Evolutionary conservation across 2,329 filamentous ascomycete genomes (phyloP).

Genomic region (Fusarium sp.): DNA sequence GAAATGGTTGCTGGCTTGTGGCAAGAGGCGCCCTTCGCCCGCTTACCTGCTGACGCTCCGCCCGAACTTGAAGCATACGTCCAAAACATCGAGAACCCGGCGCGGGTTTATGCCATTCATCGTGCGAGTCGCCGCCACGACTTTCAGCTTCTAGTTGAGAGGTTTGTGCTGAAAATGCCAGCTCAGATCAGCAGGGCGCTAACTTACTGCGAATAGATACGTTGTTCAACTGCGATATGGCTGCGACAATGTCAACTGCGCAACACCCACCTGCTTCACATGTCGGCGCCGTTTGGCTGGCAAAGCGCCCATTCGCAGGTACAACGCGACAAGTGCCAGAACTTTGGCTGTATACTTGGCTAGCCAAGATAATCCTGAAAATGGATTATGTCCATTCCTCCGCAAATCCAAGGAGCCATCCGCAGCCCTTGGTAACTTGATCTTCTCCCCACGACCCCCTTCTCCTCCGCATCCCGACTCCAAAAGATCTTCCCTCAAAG

Average conservation of each 20-base stretch:
- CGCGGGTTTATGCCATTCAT: constrained; percentile 70
- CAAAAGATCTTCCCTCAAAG: constrained; percentile 18
- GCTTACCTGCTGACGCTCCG: constrained; percentile 71
- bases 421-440: constrained; percentile 60
- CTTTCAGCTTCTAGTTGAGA: constrained; percentile 76
- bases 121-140: constrained; percentile 71
- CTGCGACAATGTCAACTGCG: constrained; percentile 77
- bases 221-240: constrained; percentile 85
- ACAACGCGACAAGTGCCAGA: constrained; percentile 84
- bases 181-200: constrained; percentile 1
- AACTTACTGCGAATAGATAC: constrained; percentile 66
- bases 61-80: constrained; percentile 66
- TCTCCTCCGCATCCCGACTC: constrained; percentile 35
- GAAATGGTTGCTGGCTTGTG: constrained; percentile 70
- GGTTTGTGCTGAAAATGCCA: constrained; percentile 56
- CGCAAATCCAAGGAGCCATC: constrained; percentile 57
- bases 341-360: constrained; percentile 85
- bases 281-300: constrained; percentile 76
- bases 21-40: constrained; percentile 70
- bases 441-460: constrained; percentile 53
- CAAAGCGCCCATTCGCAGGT: constrained; percentile 78
- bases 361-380: constrained; percentile 81
- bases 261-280: constrained; percentile 83
- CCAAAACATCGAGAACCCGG: constrained; percentile 71
- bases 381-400: constrained; percentile 72